Evolutionary conservation across 129 eudicot species (phyloP).

Genomic region (Lactuca saligna): DNA sequence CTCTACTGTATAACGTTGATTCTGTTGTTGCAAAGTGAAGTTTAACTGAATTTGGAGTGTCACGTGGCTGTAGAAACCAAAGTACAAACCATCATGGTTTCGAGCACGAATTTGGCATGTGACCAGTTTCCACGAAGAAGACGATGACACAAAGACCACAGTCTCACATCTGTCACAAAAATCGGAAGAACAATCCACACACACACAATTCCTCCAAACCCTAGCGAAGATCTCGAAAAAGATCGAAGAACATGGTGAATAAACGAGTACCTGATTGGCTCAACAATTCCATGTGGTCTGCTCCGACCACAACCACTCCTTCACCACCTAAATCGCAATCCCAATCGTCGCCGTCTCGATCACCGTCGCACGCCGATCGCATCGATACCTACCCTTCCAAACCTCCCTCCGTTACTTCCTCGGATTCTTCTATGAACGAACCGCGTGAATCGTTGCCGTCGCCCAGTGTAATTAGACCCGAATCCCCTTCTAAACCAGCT

Average conservation of each 20-base stretch:
- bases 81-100: conserved; percentile 1
- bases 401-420: conserved; percentile 29
- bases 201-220: conserved; percentile 23
- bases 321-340: conserved; percentile 29
- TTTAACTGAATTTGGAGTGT: not conserved
- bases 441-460: conserved; percentile 43
- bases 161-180: conserved; percentile 21
- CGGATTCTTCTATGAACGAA: conserved; percentile 22
- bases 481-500: conserved; percentile 27
- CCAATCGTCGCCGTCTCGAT: conserved; percentile 16
- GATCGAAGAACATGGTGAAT: conserved; percentile 47
- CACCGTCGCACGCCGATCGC: conserved; percentile 27
- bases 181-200: not conserved
- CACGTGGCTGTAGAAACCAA: conserved; percentile 10
- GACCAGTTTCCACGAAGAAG: conserved; percentile 32
- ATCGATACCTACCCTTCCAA: conserved; percentile 24
- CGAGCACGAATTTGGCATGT: conserved; percentile 27
- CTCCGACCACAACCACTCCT: conserved; percentile 37
- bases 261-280: conserved; percentile 95
- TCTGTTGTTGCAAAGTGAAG: too few species aligned
- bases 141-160: conserved; percentile 16
- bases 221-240: conserved; percentile 15
- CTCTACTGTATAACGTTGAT: too few species aligned
- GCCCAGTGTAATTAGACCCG: conserved; percentile 27
- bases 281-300: conserved; percentile 86